Evolutionary conservation across 805 yeast species (phyloP), one percentile per base, ranked within the genome.

Genomic region (Candida michaelii): DNA sequence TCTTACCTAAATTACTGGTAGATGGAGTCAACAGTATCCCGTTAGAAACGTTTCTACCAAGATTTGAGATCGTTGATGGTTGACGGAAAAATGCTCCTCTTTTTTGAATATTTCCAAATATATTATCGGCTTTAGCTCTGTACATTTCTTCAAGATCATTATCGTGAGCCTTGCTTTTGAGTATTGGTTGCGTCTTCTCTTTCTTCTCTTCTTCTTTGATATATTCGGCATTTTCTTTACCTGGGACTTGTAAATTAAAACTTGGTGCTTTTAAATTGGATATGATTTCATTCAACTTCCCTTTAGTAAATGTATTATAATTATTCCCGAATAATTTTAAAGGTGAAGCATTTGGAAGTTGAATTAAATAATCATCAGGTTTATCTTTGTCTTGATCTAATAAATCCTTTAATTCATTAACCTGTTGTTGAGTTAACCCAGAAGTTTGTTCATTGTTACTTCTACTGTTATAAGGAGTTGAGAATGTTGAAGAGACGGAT

Each of bases 251-350:
- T 32, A 46, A 40, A 30, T 45, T 27, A 27, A 48, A 48, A 5
- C 25, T 19, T 4, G 52, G 52, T 3, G 52, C 47, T 36, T 39
- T 42, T 27, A 44, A 35, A 33, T 43, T 47, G 10, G 24, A 36
- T 17, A 45, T 34, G 17, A 66, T 46, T 16, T 60, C 66, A 36
- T 43, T 58, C 19, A 65, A 51, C 38, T 53, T 59, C 31, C 53
- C 67, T 39, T 66, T 65, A 9, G 76, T 70, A 42, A 58, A 70
- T 0, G 76, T 70, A 47, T 70, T 66, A 46, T 70, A 70, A 25
- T 66, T 58, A 36, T 56, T 60, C 6, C 63, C 61, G 44, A 65
- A 70, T 12, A 70, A 52, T 45, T 70, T 70, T 34, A 70, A 56
- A 1, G 76, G 76, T n/a, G 72, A 66, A 12, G 60, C 71, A 1